Base-by-base conservation (phyloP, 1,284 basidiomycete genomes). In the Irpex rosettiformis region DNA sequence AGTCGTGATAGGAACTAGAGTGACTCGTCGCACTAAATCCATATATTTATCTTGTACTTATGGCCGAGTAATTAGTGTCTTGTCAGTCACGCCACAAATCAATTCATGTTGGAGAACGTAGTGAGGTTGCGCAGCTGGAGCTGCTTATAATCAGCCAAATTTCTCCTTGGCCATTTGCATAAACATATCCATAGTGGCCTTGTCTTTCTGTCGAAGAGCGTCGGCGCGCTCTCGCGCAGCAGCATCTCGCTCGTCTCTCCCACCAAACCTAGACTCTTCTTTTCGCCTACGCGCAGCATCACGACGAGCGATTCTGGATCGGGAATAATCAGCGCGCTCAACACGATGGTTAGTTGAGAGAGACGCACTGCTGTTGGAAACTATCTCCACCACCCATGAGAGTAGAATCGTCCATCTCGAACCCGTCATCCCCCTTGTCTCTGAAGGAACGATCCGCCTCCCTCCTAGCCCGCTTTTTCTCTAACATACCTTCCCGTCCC, bases 141-240 rank as follows among this genome's bases (percentile, higher is more conserved):
- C 43, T 7, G 33, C 16, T 16, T 45, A 22, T 45, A 18, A 8
- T 69, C 58, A 88, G 53, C 88, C 89, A 65, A 88, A 91, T 60
- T 86, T 76, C 64, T 87, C 79, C 69, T 88, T 65, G 24, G 89
- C 90, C 70, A 91, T 75, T 65, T 86, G 82, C 71, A 88, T 86
- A 69, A 93, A 89, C 88, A 90, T 91, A 58, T 89, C 88, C 88
- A 91, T 91, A 0, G 88, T 92, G 16, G 84, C 85, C 71, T 83
- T 85, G 65, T 91, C 90, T 65, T 87, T 91, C 65, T 89, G 86
- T 62, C 80, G 83, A 53, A 84, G 74, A 1, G 78, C 80, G 37
- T 69, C 76, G 0, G 77, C 77, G 54, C 85, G 79, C 65, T 90
- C 89, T 29, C 80, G 77, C 3, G 73, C 64, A 4, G 69, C 76